Base-by-base conservation (phyloP, 2,329 filamentous ascomycete species). In the Madurella fahalii region DNA sequence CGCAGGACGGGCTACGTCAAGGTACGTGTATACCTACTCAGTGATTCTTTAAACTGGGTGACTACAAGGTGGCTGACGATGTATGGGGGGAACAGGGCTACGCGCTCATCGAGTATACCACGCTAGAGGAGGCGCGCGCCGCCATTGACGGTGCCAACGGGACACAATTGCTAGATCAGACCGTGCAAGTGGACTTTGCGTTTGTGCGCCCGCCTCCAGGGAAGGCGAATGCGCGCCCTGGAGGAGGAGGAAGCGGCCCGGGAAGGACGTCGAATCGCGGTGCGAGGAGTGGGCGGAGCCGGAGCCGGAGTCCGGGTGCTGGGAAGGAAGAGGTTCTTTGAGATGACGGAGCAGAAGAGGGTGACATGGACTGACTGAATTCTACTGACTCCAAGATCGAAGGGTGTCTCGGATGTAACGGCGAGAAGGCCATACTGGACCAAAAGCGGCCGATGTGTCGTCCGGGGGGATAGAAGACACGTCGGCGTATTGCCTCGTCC, bases 1-100 rank as follows among this genome's bases (percentile, higher is more conserved):
- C 79, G 89, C 51, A 78, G 90, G 65, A 93, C 87, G 58, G 89
- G 89, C 68, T 94, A 93, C 67, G 89, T 93, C 64, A 94, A 94
- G 86, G 89, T 89, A 66, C 18, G 34, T 15, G 9, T 70, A 64
- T 51, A 31, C 37, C 42, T 40, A 50, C 25, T 25, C 15, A 42
- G 12, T 48, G 45, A 9, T 41, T 25, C 25, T 25, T 25, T 25
- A 25, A 3, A 50, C 25, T 25, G 13, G 43, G 12, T 49, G 45
- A 11, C 37, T 25, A 32, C 12, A 8, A 46, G 43, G 25, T 42
- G 16, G 4, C 11, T 40, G 13, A 18, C 54, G 12, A 51, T 13
- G 9, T 11, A 9, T 1, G 9, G 16, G 5, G 4, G 4, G n/a
- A 12, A 40, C 60, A 93, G 89, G 89, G 89, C 61, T 94, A 94